Percentiles rank a stretch among this genome's conserved stretches.
Evolutionary conservation across 768 basidiomycete genomes (phyloP).

Genomic region (Amanita polypyramis): DNA sequence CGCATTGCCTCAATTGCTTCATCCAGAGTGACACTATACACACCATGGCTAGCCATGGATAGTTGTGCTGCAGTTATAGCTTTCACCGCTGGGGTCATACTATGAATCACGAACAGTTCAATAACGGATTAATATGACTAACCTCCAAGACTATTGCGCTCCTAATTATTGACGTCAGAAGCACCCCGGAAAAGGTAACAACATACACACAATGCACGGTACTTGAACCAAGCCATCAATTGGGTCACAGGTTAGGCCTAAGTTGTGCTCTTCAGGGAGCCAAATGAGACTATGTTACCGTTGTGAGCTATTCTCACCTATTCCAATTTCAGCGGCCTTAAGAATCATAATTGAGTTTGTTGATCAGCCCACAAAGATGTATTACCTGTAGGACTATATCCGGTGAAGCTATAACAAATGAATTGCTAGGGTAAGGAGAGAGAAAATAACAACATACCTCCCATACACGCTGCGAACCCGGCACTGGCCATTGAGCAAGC

Average conservation of each 20-base stretch:
- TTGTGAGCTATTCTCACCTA: conserved; percentile 37
- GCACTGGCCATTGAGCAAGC: conserved; percentile 95
- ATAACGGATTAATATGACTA: conserved; percentile 1
- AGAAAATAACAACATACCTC: conserved; percentile 36
- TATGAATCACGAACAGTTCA: not conserved
- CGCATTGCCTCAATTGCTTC: conserved; percentile 96
- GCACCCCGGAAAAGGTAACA: not conserved
- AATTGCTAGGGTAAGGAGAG: not conserved
- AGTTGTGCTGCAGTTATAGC: conserved; percentile 91
- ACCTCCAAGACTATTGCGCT: conserved; percentile 84
- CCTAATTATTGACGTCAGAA: conserved; percentile 27
- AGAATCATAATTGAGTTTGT: conserved; percentile 5
- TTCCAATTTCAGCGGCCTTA: conserved; percentile 83
- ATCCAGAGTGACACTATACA: conserved; percentile 81
- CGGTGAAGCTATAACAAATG: conserved; percentile 44
- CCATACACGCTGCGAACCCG: conserved; percentile 92
- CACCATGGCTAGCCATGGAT: conserved; percentile 84
- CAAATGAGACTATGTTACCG: conserved; percentile 2
- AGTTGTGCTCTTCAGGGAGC: conserved; percentile 57
- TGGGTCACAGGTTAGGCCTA: conserved; percentile 90
- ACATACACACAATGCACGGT: conserved; percentile 78
- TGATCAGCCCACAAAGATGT: conserved; percentile 7
- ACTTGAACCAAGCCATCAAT: conserved; percentile 91
- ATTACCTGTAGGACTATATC: conserved; percentile 71
- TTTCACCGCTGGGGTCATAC: conserved; percentile 58